A percentile compares a stretch with the other conserved stretches of the same genome.
Evolutionary conservation across 73 alveolate species (phyloP).

Genomic region (Paramecium primaurelia): DNA sequence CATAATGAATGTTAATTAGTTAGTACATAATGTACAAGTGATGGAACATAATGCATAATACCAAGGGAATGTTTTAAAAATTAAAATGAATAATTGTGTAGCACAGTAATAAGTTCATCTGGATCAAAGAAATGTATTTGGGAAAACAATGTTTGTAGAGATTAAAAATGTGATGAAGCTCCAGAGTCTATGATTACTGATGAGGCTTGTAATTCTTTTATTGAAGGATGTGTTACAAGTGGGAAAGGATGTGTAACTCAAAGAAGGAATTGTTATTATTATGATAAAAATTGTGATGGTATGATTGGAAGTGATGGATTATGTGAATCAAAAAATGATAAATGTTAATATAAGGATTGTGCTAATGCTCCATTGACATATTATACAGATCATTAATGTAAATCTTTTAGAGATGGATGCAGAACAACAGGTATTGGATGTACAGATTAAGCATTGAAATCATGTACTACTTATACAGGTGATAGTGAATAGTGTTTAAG

Average conservation of each 20-base stretch:
- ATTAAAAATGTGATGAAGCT: background rate
- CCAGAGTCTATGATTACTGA: background rate
- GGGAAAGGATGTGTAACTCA: background rate
- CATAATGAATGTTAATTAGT: background rate
- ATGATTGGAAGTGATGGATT: conserved; percentile 24
- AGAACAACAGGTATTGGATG: conserved; percentile 12
- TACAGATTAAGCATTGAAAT: background rate
- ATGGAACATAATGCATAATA: background rate
- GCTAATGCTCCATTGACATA: background rate
- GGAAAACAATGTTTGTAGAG: background rate
- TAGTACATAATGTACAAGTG: background rate
- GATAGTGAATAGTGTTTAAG: background rate
- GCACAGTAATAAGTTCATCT: background rate
- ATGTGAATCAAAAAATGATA: background rate
- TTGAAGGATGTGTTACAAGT: background rate
- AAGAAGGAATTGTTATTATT: background rate
- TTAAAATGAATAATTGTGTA: background rate
- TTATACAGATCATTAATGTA: background rate
- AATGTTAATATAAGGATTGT: background rate
- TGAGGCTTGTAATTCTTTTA: background rate
- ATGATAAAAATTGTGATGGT: background rate
- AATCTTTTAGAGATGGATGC: conserved; percentile 4
- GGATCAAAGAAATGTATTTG: conserved; percentile 18
- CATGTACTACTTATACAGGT: background rate
- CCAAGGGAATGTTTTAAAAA: background rate